A percentile compares a stretch with the other conserved stretches of the same genome.
phyloP scores from a whole-genome alignment of 2,329 filamentous ascomycete genomes.

The Penicillium sp. region DNA sequence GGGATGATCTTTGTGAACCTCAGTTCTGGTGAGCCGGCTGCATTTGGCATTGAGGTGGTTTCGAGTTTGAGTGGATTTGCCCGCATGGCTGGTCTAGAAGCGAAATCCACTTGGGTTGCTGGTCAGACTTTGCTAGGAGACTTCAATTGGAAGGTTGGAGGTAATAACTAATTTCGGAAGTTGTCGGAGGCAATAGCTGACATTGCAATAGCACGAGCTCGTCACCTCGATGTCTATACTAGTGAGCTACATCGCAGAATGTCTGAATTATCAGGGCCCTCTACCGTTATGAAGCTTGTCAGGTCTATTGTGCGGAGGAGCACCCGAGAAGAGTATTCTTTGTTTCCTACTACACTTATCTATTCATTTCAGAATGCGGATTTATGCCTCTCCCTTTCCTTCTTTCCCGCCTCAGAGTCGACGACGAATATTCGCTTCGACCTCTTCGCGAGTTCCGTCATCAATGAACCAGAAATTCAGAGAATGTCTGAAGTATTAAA shows the following conservation, averaged over 20 bases:
- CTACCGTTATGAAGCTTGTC: constrained; percentile 2
- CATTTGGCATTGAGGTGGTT: constrained; percentile 1
- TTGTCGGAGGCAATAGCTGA: neutral
- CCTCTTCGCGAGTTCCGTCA: constrained; percentile 14
- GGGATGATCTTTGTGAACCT: constrained; percentile 27
- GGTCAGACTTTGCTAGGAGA: constrained; percentile 22
- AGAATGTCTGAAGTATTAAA: neutral
- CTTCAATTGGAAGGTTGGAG: constrained; percentile 30
- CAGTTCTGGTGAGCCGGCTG: constrained; percentile 6
- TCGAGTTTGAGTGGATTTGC: constrained; percentile 12
- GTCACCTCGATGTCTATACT: neutral
- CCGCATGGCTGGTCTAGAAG: constrained; percentile 3
- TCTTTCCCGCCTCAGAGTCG: constrained; percentile 22
- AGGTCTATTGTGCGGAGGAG: neutral
- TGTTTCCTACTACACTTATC: constrained; percentile 23
- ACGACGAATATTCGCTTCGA: constrained; percentile 28
- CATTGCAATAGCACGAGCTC: neutral
- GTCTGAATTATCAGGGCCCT: neutral
- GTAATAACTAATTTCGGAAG: constrained; percentile 12
- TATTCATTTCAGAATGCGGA: constrained; percentile 14
- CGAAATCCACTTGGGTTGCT: constrained; percentile 19
- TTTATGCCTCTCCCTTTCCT: constrained; percentile 21
- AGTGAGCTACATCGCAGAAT: constrained; percentile 5
- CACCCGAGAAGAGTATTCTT: neutral
- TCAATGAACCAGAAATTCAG: neutral